These are phyloP conservation scores for Linnemannia exigua DNA, from an alignment of 192 early-diverging fungal species.

Conservation along the genomic window DNA sequence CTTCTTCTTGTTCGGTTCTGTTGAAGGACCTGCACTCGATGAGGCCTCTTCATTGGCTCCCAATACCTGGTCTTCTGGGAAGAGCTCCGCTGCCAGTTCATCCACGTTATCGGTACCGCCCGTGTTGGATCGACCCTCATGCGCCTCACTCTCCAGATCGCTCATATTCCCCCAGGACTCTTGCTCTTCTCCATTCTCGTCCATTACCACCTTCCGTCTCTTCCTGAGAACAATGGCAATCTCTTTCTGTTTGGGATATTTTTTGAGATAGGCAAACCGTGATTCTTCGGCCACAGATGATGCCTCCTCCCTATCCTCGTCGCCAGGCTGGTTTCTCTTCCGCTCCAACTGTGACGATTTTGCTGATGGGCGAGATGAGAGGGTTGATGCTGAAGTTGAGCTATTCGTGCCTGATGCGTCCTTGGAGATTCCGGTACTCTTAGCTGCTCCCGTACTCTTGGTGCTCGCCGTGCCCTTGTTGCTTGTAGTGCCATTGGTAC, in stretches of 20 bases:
- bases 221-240: conserved; percentile 14
- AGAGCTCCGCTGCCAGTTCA: not conserved
- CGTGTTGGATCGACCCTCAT: not conserved
- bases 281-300: not conserved
- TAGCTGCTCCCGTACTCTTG: not conserved
- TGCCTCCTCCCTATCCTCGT: not conserved
- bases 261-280: not conserved
- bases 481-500: not conserved
- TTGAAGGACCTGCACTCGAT: not conserved
- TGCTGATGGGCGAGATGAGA: not conserved
- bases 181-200: not conserved
- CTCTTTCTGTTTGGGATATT: not conserved
- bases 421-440: not conserved
- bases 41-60: not conserved
- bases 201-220: conserved; percentile 12
- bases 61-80: not conserved
- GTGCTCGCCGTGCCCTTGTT: not conserved
- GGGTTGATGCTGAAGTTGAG: not conserved
- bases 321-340: not conserved
- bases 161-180: not conserved
- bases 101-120: not conserved
- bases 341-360: not conserved
- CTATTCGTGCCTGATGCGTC: not conserved
- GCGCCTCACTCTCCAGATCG: not conserved
- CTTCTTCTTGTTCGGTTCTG: not conserved